A percentile compares a stretch with the other conserved stretches of the same genome.
Conservation (phyloP, 352 stramenopile genomes). For the Phytophthora multivora region DNA sequence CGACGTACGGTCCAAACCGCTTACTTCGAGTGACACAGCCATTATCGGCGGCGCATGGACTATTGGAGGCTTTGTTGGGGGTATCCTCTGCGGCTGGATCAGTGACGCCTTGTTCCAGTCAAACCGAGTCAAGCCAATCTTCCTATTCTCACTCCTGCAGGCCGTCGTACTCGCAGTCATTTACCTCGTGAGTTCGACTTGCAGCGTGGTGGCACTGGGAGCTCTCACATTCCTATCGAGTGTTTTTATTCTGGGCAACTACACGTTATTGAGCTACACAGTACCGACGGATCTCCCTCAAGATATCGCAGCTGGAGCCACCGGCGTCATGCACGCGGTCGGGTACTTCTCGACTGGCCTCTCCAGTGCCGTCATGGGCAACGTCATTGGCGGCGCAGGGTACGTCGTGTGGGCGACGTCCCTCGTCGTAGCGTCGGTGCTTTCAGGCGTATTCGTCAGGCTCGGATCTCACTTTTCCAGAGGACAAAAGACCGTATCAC, state of each 20-base stretch:
- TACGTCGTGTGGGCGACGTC: conserved; percentile 66
- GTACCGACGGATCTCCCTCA: conserved; percentile 75
- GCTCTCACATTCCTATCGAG: conserved; percentile 67
- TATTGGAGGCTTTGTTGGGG: conserved; percentile 71
- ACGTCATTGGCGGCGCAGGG: conserved; percentile 54
- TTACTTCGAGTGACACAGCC: conserved; percentile 25
- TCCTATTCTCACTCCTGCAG: conserved; percentile 75
- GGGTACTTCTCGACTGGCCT: conserved; percentile 75
- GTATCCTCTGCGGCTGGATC: conserved; percentile 73
- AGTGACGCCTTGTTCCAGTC: conserved; percentile 73
- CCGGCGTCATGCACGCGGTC: conserved; percentile 67
- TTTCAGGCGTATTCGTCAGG: conserved; percentile 63
- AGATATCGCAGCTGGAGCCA: conserved; percentile 68
- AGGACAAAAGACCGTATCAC: conserved; percentile 30
- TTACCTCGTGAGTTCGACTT: conserved; percentile 63
- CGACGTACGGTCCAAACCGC: conserved; percentile 46
- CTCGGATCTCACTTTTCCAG: conserved; percentile 64
- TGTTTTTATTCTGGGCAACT: conserved; percentile 77
- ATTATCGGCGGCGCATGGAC: conserved; percentile 77
- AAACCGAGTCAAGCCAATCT: conserved; percentile 69
- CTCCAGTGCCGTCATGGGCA: conserved; percentile 67
- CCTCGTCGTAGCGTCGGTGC: conserved; percentile 60
- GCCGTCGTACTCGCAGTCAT: conserved; percentile 52
- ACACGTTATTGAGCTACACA: conserved; percentile 76
- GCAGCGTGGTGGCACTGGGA: conserved; percentile 52